Conservation (phyloP, 1,284 basidiomycete species). For the Coriolopsis trogii region DNA sequence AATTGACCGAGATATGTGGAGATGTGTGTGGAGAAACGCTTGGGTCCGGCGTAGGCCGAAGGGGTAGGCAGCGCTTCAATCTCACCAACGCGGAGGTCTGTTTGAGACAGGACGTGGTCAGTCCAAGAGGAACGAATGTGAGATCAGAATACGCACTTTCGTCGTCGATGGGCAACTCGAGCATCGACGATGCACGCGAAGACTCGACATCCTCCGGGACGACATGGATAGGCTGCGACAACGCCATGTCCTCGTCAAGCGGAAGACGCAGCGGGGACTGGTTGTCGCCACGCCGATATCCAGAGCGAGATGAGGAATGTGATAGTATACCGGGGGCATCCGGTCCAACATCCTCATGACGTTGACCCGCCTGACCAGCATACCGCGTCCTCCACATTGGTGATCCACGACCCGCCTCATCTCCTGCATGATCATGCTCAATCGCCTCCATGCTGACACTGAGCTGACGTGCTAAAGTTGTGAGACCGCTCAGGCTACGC, state of each 20-base stretch:
- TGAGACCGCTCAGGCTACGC: constrained; percentile 53
- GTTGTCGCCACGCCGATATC: constrained; percentile 24
- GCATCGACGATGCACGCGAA: constrained; percentile 53
- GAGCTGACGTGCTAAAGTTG: constrained; percentile 63
- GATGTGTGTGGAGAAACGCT: constrained; percentile 44
- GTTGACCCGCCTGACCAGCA: constrained; percentile 31
- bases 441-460: constrained; percentile 57
- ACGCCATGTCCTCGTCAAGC: constrained; percentile 29
- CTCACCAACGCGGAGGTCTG: constrained; percentile 55
- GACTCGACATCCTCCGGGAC: constrained; percentile 71
- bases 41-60: constrained; percentile 40
- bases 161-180: constrained; percentile 41
- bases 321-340: constrained; percentile 32
- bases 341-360: constrained; percentile 25
- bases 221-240: constrained; percentile 35
- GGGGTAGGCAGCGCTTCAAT: constrained; percentile 59
- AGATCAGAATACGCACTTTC: constrained; percentile 37
- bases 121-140: neutral
- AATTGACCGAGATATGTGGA: constrained; percentile 30
- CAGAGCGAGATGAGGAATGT: constrained; percentile 22
- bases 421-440: constrained; percentile 27
- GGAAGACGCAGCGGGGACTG: constrained; percentile 38
- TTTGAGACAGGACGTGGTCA: constrained; percentile 21
- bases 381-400: constrained; percentile 35
- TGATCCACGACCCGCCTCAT: constrained; percentile 21